Evolutionary conservation across 768 basidiomycete species (phyloP).

Genomic region (Termitomyces sp.): DNA sequence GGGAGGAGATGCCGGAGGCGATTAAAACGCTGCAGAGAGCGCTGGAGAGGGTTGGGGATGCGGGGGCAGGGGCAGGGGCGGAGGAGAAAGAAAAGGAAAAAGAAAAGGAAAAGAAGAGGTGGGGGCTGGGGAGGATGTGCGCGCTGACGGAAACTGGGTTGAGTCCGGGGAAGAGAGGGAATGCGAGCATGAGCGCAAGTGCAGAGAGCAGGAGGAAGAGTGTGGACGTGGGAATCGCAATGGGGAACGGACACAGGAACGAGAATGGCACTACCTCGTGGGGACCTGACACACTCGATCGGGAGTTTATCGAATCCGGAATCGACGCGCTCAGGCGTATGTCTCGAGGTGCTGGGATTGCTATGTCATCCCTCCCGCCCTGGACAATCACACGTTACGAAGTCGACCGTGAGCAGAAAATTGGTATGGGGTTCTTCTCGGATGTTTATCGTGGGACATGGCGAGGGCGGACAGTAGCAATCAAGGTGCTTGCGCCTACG

Average conservation of each 20-base stretch:
- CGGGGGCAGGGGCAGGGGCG: background rate
- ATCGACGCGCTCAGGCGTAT: background rate
- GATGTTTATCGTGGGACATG: no score
- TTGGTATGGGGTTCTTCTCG: no score
- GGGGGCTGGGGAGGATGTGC: background rate
- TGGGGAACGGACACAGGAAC: background rate
- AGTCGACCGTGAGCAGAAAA: no score
- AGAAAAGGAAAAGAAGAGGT: background rate
- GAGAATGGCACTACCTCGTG: background rate
- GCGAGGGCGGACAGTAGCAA: no score
- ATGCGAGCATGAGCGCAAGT: no score
- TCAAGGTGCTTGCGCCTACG: no score
- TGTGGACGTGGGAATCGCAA: background rate
- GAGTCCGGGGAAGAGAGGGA: background rate
- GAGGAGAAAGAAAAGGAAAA: background rate
- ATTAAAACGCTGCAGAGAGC: constrained; percentile 74
- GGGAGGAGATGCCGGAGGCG: constrained; percentile 74
- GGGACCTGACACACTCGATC: constrained; percentile 47
- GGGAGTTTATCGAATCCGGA: constrained; percentile 59
- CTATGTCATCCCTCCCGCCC: no score
- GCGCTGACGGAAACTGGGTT: background rate
- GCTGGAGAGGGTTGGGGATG: constrained; percentile 41
- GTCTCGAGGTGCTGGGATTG: no score
- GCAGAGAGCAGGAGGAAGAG: background rate
- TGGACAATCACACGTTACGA: no score